These are phyloP conservation scores for Aspergillus unguis DNA, from an alignment of 2,329 filamentous ascomycete species.

Conservation along the genomic window DNA sequence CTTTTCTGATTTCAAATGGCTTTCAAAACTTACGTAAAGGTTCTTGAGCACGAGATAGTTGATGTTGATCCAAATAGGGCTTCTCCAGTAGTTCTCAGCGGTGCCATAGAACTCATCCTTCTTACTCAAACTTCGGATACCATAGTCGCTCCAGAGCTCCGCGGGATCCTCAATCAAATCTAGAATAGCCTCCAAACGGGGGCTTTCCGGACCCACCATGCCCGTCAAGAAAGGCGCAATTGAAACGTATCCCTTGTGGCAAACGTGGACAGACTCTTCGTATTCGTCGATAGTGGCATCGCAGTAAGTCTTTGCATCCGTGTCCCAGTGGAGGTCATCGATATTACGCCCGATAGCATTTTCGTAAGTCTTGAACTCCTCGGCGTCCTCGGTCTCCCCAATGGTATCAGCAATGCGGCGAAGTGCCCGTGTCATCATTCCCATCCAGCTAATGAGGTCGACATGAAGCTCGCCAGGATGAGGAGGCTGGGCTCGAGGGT, in stretches of 20 bases:
- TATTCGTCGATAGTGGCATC: conserved; percentile 94
- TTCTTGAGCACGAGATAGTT: conserved; percentile 84
- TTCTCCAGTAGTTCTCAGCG: conserved; percentile 94
- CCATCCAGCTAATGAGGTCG: conserved; percentile 94
- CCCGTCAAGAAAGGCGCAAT: conserved; percentile 90
- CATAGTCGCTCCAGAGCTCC: conserved; percentile 84
- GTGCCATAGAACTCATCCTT: conserved; percentile 80
- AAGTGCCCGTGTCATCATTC: conserved; percentile 89
- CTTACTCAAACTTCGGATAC: conserved; percentile 85
- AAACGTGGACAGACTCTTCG: conserved; percentile 84
- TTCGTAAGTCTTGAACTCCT: conserved; percentile 67
- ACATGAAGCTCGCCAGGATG: conserved; percentile 94
- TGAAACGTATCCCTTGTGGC: conserved; percentile 94
- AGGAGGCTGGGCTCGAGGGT: conserved; percentile 87
- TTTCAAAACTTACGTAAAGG: conserved; percentile 62
- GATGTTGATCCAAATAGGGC: conserved; percentile 92
- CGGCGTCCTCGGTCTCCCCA: conserved; percentile 71
- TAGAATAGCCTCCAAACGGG: conserved; percentile 69
- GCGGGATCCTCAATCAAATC: conserved; percentile 76
- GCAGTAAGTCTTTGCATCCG: conserved; percentile 77
- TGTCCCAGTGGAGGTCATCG: conserved; percentile 89
- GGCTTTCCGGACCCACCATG: conserved; percentile 68
- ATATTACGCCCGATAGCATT: conserved; percentile 80
- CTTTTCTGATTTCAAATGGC: not conserved
- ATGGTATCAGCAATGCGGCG: conserved; percentile 73